phyloP scores from a whole-genome alignment of 2,329 filamentous ascomycete species.

The Colletotrichum sp. region DNA sequence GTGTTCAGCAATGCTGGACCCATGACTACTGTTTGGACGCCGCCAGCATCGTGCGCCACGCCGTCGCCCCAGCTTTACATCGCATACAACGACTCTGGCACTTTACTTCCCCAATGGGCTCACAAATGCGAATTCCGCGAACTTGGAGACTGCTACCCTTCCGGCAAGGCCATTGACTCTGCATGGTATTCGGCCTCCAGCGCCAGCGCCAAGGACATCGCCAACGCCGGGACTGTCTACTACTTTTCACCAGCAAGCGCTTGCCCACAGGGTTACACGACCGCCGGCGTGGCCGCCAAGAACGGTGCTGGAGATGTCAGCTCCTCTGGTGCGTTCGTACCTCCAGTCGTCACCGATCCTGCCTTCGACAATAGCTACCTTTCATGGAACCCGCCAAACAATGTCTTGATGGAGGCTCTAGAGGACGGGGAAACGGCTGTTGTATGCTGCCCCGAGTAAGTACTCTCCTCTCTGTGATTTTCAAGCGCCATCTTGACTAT shows the following conservation, averaged over 20 bases:
- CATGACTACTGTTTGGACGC: slow-evolving; percentile 24
- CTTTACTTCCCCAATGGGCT: background rate
- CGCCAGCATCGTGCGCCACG: slow-evolving; percentile 15
- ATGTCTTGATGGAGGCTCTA: background rate
- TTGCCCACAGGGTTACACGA: slow-evolving; percentile 30
- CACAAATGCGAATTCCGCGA: background rate
- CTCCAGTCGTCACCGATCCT: background rate
- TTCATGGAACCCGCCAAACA: background rate
- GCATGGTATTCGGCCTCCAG: background rate
- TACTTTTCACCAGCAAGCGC: slow-evolving; percentile 28
- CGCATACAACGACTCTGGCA: background rate
- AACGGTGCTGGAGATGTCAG: background rate
- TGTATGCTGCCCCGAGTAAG: slow-evolving; percentile 1
- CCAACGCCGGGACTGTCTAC: background rate
- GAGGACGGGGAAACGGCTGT: background rate
- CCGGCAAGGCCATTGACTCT: slow-evolving; percentile 22
- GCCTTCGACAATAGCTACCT: too few relatives aligned
- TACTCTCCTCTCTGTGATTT: background rate
- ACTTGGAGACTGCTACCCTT: slow-evolving; percentile 26
- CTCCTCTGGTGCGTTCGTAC: background rate
- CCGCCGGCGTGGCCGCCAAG: slow-evolving; percentile 23
- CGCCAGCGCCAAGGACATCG: background rate
- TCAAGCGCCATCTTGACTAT: fast-evolving
- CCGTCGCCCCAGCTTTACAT: background rate
- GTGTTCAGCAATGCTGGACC: slow-evolving; percentile 19